These are phyloP conservation scores for Volutella citrinella DNA, from an alignment of 2,329 filamentous ascomycete genomes.

Conservation along the genomic window DNA sequence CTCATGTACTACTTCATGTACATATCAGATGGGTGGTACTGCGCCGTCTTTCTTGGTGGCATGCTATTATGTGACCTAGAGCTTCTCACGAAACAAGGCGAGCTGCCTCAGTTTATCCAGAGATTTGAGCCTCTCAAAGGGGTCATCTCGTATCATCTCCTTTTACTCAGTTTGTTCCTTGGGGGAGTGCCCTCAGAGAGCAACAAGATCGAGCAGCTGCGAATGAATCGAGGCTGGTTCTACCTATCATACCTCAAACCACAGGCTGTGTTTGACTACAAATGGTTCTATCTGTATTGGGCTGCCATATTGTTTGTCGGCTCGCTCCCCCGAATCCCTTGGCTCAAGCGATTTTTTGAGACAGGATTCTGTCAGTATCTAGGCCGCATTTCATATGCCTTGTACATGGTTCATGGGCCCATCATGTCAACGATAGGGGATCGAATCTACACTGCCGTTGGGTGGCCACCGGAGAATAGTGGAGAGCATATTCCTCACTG, in stretches of 20 bases:
- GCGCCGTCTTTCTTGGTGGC: constrained; percentile 57
- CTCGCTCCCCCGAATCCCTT: constrained; percentile 53
- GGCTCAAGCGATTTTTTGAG: constrained; percentile 59
- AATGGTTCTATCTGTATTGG: constrained; percentile 67
- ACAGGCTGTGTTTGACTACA: constrained; percentile 62
- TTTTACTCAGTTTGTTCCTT: constrained; percentile 53
- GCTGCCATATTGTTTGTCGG: constrained; percentile 56
- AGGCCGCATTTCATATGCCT: constrained; percentile 58
- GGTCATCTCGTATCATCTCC: constrained; percentile 49
- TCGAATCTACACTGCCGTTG: constrained; percentile 59
- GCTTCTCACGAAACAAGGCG: constrained; percentile 45
- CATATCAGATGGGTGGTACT: constrained; percentile 62
- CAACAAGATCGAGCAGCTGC: constrained; percentile 45
- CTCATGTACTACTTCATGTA: constrained; percentile 66
- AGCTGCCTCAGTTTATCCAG: constrained; percentile 49
- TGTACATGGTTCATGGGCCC: constrained; percentile 65
- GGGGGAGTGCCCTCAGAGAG: constrained; percentile 58
- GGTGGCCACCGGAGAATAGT: constrained; percentile 50
- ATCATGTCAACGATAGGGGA: constrained; percentile 59
- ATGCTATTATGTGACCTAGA: constrained; percentile 63
- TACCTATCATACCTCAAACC: constrained; percentile 60
- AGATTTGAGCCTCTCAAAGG: constrained; percentile 46
- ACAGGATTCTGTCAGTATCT: constrained; percentile 57
- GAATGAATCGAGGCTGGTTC: constrained; percentile 57
- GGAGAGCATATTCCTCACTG: constrained; percentile 51